Conservation (phyloP, 176 grass and related monocot genomes). For the Carex cristatella region DNA sequence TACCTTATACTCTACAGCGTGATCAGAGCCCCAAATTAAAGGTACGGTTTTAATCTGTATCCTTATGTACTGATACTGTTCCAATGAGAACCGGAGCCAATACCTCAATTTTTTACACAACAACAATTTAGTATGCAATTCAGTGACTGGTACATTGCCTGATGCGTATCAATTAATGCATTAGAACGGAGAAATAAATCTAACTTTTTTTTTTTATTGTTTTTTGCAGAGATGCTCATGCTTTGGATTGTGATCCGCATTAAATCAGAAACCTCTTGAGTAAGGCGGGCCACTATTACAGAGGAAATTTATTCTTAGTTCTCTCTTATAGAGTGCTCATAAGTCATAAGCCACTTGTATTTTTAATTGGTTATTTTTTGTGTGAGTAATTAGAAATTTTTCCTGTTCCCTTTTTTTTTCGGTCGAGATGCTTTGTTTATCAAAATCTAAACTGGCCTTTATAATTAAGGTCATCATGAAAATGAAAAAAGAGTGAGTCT, state of each 20-base stretch:
- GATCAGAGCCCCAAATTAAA: neutral
- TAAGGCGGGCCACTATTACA: neutral
- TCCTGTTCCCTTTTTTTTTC: neutral
- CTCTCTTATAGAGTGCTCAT: neutral
- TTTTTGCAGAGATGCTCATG: neutral
- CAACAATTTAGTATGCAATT: neutral
- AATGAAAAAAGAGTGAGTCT: too few species aligned
- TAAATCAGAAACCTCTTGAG: neutral
- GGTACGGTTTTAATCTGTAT: neutral
- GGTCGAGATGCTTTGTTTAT: neutral
- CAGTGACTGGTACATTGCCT: neutral
- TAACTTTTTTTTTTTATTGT: neutral
- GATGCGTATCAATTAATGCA: too few species aligned
- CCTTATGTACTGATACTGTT: neutral
- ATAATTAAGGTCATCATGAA: neutral
- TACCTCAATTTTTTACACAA: neutral
- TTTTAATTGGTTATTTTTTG: neutral
- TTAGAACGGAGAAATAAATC: neutral
- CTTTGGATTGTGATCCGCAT: neutral
- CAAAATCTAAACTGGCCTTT: neutral
- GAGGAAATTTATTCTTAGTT: neutral
- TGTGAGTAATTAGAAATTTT: neutral
- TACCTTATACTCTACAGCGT: neutral
- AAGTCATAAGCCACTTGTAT: neutral
- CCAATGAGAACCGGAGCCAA: neutral